Conservation (phyloP, 805 yeast species). For the Cyberlindnera mycetangii region DNA sequence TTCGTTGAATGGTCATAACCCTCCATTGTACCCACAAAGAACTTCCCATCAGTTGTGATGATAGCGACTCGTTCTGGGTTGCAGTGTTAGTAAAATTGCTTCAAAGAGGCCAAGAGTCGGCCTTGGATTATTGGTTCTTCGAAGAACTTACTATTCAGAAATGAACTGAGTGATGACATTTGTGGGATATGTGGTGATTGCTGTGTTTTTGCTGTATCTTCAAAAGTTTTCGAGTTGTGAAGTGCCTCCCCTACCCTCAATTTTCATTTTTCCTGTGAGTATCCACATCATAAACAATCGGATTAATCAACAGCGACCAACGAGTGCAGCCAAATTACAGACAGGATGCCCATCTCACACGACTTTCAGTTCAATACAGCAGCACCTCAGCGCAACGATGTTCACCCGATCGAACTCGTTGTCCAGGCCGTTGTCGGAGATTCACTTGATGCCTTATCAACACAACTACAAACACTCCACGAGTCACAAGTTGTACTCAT, state of each 20-base stretch:
- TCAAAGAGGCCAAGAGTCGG: not conserved
- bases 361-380: conserved; percentile 20
- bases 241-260: not conserved
- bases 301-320: not conserved
- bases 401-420: conserved; percentile 59
- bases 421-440: conserved; percentile 55
- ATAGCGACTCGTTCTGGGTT: conserved; percentile 47
- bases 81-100: conserved; percentile 4
- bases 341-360: conserved; percentile 10
- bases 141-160: conserved; percentile 22
- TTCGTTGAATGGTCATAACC: conserved; percentile 70
- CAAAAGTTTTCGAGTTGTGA: not conserved
- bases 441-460: conserved; percentile 49
- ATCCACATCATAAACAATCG: not conserved
- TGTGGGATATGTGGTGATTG: not conserved
- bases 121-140: not conserved
- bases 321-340: not conserved
- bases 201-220: not conserved
- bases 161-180: conserved; percentile 26
- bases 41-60: conserved; percentile 55
- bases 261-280: not conserved
- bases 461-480: conserved; percentile 48
- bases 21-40: conserved; percentile 44
- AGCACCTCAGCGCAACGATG: conserved; percentile 25
- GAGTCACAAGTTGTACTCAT: conserved; percentile 55